Evolutionary conservation across 78 protist species (phyloP).

Genomic region (Diacronema lutheri): DNA sequence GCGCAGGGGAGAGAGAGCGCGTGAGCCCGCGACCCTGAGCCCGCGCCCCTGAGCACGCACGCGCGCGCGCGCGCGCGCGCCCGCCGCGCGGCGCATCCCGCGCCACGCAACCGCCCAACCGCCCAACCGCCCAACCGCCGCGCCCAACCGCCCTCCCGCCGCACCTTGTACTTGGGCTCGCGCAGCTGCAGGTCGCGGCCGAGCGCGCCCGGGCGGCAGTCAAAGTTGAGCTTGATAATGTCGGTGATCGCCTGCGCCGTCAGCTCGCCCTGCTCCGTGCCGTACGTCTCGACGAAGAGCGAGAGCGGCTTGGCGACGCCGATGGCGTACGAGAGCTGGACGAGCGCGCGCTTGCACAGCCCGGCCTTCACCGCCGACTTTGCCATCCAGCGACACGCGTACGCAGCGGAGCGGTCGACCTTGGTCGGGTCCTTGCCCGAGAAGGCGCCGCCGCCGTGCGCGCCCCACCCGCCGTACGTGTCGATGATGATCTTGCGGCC

Average conservation of each 20-base stretch:
- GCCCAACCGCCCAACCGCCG: too few species aligned
- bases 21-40: too few species aligned
- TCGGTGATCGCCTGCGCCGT: constrained; percentile 77
- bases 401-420: constrained; percentile 99
- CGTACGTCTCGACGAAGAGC: constrained; percentile 95
- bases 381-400: constrained; percentile 99
- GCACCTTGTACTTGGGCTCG: constrained; percentile 74
- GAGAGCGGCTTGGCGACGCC: constrained; percentile 99
- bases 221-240: constrained; percentile 93
- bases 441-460: constrained; percentile 99
- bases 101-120: too few species aligned
- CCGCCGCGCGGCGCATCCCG: too few species aligned
- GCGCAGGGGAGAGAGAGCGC: too few species aligned
- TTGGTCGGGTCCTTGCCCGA: constrained; percentile 99
- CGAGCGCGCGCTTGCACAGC: constrained; percentile 83
- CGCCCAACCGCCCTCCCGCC: too few species aligned
- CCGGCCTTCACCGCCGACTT: constrained; percentile 96
- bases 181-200: constrained; percentile 56
- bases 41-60: too few species aligned
- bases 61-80: too few species aligned
- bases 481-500: constrained; percentile 99
- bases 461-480: constrained; percentile 99
- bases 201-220: constrained; percentile 92
- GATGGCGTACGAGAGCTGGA: constrained; percentile 99
- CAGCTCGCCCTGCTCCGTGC: constrained; percentile 78